Conservation (phyloP, 139 green algal species). For the Parachlorella kessleri region DNA sequence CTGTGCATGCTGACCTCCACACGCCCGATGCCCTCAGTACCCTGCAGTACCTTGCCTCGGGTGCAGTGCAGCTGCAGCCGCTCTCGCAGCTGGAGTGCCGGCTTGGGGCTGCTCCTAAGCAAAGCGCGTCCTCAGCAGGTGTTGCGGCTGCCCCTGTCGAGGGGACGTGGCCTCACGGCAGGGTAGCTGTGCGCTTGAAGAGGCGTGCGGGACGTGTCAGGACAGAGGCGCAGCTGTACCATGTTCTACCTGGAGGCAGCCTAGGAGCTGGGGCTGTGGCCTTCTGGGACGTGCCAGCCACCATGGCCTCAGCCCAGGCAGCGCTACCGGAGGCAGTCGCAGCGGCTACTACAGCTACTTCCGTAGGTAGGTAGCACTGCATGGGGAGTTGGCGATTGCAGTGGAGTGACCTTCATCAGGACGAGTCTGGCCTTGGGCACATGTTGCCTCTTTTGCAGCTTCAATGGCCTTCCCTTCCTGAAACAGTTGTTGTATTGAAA, state of each 20-base stretch:
- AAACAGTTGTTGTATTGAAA: no score
- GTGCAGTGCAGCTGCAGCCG: not conserved
- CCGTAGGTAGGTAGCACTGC: no score
- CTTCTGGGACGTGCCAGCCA: not conserved
- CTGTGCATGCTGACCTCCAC: slow-evolving; percentile 29
- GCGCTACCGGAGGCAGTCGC: not conserved
- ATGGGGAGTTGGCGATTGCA: no score
- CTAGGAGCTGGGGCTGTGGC: not conserved
- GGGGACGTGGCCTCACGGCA: not conserved
- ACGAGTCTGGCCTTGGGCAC: no score
- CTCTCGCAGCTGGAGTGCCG: slow-evolving; percentile 1
- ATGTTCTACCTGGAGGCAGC: not conserved
- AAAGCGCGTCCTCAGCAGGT: not conserved
- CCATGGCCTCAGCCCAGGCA: not conserved
- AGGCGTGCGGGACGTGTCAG: slow-evolving; percentile 6
- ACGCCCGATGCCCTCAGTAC: not conserved
- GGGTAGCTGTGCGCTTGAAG: slow-evolving; percentile 10
- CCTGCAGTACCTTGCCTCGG: slow-evolving; percentile 13
- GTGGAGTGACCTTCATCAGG: no score
- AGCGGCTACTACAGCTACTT: not conserved
- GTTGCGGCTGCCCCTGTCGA: not conserved
- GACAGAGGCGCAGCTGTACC: slow-evolving; percentile 18
- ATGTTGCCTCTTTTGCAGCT: no score
- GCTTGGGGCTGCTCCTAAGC: not conserved
- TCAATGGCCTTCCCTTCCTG: no score